phyloP scores from a whole-genome alignment of 2,329 filamentous ascomycete genomes.

The Coniochaeta hoffmannii region DNA sequence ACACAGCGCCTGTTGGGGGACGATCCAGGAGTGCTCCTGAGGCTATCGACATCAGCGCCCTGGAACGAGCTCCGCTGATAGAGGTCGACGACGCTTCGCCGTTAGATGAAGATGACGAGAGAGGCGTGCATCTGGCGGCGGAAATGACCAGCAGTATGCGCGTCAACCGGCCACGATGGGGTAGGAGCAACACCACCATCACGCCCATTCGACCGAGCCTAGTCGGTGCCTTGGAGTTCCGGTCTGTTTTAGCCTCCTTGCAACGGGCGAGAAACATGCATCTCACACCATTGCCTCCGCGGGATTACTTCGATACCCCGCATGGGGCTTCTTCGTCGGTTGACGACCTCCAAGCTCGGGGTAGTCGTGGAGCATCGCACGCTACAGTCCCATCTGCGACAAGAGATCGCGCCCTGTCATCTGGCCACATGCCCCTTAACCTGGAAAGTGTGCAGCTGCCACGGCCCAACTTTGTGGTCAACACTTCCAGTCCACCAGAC shows the following conservation, averaged over 20 bases:
- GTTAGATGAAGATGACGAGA: conserved; percentile 32
- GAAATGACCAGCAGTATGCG: conserved; percentile 94
- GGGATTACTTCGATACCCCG: conserved; percentile 22
- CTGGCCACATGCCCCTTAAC: conserved; percentile 30
- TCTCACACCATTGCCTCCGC: conserved; percentile 11
- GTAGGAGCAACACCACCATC: conserved; percentile 63
- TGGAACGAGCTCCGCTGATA: conserved; percentile 36
- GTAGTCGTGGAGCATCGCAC: conserved; percentile 4
- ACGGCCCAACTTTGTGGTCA: conserved; percentile 24
- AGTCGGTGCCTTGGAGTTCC: conserved; percentile 87
- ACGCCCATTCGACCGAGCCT: conserved; percentile 88
- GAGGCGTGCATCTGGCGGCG: conserved; percentile 60
- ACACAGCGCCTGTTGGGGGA: conserved; percentile 23
- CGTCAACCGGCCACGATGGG: conserved; percentile 60
- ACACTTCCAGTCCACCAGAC: conserved; percentile 8
- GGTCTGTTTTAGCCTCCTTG: conserved; percentile 81
- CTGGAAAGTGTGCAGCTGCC: conserved; percentile 31
- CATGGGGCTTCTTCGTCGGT: conserved; percentile 2
- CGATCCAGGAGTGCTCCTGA: conserved; percentile 15
- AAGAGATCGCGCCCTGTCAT: conserved; percentile 38
- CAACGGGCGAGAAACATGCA: conserved; percentile 65
- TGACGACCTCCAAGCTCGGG: background rate
- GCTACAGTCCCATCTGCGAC: background rate
- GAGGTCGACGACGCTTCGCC: conserved; percentile 30
- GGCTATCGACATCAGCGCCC: conserved; percentile 30